Base-by-base conservation (phyloP, 257 asterid genomes). In the Jaltomata sinuosa region DNA sequence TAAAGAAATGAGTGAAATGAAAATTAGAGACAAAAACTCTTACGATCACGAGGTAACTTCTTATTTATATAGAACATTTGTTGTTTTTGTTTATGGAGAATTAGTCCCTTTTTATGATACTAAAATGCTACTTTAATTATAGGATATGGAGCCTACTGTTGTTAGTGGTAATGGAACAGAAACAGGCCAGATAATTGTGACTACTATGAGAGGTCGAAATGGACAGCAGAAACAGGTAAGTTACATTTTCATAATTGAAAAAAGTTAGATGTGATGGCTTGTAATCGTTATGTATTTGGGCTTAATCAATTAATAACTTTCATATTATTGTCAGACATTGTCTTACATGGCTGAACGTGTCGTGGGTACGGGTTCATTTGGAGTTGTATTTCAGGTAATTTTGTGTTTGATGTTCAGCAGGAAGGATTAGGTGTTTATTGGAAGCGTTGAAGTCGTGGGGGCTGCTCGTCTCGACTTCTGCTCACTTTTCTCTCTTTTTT, bases 341-440 rank as follows among this genome's bases (percentile, higher is more conserved):
- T 93, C 97, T 91, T 93, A 93, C 72, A 93, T 94, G 97, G 98
- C 98, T 25, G 98, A 94, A 91, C 96, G 94, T 27, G 90, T 91
- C 34, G 98, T 91, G 82, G 97, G 97, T 5, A 93, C 94, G 83
- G 97, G 98, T 74, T 94, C 97, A 72, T 94, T 94, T 47, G 98
- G 97, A 86, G 95, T 92, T 47, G 98, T 94, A 50, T 94, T 93
- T 87, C 98, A 94, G 95, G 97, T 94, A 76, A 53, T 65, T 27
- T 34, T 42, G 83, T 34, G 72, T 67, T 27, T 83, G 49, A n/a
- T 57, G 78, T 16, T 52, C n/a, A 62, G 76, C 82, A 49, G 25
- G 82, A 80, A 67, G 12, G 34, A 32, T 27, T 2, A 21, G 42
- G 54, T 15, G 25, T 54, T 29, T 40, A 45, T 79, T 45, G 49